Evolutionary conservation across 495 filamentous ascomycete genomes (phyloP).

Genomic region (Lepidopterella palustris): DNA sequence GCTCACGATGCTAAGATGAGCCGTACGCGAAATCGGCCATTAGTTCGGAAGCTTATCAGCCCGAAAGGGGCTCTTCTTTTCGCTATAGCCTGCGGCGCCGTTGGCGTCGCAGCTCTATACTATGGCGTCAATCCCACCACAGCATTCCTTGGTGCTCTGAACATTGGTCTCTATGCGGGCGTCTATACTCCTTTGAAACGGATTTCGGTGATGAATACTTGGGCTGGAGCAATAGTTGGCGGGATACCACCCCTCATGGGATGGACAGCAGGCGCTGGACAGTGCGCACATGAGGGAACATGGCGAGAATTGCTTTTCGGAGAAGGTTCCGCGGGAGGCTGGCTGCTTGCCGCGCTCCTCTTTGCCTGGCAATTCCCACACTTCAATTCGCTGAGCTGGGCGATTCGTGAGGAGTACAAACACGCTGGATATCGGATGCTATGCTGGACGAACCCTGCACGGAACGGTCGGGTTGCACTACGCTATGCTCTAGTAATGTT

Average conservation of each 20-base stretch:
- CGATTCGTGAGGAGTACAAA: conserved; percentile 83
- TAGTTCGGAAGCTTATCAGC: conserved; percentile 76
- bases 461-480: conserved; percentile 78
- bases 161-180: conserved; percentile 84
- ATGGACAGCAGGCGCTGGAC: conserved; percentile 88
- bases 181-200: conserved; percentile 91
- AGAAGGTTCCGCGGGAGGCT: conserved; percentile 69
- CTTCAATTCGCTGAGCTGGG: conserved; percentile 87
- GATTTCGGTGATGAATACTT: conserved; percentile 82
- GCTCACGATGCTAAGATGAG: conserved; percentile 86
- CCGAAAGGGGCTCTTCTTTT: conserved; percentile 72
- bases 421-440: conserved; percentile 87
- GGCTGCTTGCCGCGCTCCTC: conserved; percentile 76
- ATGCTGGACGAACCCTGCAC: conserved; percentile 74
- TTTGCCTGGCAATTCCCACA: conserved; percentile 98
- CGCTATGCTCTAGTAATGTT: conserved; percentile 83
- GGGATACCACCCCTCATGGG: conserved; percentile 96
- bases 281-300: conserved; percentile 69
- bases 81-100: conserved; percentile 59
- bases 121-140: conserved; percentile 91
- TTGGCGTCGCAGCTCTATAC: conserved; percentile 66
- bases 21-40: conserved; percentile 79
- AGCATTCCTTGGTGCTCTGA: conserved; percentile 73
- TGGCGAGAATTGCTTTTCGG: conserved; percentile 72
- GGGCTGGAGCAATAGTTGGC: conserved; percentile 88